Base-by-base conservation (phyloP, 371 early-diverging fungal genomes). In the Apophysomyces elegans region DNA sequence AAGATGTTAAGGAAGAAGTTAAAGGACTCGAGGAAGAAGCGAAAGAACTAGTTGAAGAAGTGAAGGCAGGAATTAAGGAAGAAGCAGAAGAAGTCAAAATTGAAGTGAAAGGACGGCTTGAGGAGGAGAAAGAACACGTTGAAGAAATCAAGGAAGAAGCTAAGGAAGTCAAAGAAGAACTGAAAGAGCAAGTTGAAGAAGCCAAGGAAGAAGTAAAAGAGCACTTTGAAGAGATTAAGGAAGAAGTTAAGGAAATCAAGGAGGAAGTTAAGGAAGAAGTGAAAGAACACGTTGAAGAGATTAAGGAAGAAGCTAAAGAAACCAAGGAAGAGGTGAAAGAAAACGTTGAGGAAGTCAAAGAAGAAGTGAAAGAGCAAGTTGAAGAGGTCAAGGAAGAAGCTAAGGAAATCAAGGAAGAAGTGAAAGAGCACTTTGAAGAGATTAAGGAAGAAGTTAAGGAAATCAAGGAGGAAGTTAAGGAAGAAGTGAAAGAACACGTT, bases 321-420 rank as follows among this genome's bases (percentile, higher is more conserved):
- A 16, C 11, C 11, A n/a, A 59, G 16, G n/a, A 13, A 13, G 46
- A 45, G n/a, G 13, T 18, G 4, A 18, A 13, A 18, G 46, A 36
- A 13, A 0, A 9, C 4, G 59, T 18, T 2, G 59, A 32, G 1
- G 59, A 14, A 7, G 38, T 11, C 37, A 45, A 16, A 2, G 59
- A 37, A 36, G 38, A 59, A 36, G 8, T 1, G 4, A 45, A 45
- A 0, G 46, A 7, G 1, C 26, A 26, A 1, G 26, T 26, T 26
- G 26, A 26, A 26, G 26, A 26, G 1, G 36, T 36, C 36, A 43
- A 43, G 58, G 59, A 37, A 38, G 56, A 35, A 7, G 18, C 18
- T 18, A 26, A 26, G 56, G 59, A 59, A 13, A 18, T 59, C 37
- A 59, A 59, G 38, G 37, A 36, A 8, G 59, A 59, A 59, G 26